Evolutionary conservation across 2,329 filamentous ascomycete genomes (phyloP).

Genomic region (Ascochyta koolunga): DNA sequence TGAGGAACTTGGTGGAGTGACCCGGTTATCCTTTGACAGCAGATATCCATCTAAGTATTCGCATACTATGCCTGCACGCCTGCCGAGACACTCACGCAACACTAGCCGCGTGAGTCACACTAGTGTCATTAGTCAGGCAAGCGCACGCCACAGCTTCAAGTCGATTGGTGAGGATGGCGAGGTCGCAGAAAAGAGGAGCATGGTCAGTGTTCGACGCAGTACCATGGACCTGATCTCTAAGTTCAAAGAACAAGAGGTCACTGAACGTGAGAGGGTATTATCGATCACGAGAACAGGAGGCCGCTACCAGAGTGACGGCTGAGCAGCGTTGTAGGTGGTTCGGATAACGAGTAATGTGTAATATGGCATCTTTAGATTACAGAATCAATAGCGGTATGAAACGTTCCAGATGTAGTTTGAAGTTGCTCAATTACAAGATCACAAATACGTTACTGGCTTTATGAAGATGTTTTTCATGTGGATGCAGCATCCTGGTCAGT

Average conservation of each 20-base stretch:
- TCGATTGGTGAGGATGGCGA: constrained; percentile 21
- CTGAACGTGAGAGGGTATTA: constrained; percentile 42
- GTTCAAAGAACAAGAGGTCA: constrained; percentile 45
- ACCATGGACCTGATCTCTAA: constrained; percentile 50
- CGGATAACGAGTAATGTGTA: neutral
- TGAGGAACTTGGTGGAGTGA: constrained; percentile 23
- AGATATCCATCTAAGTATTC: constrained; percentile 21
- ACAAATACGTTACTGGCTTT: neutral
- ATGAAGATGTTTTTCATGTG: neutral
- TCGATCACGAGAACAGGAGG: constrained; percentile 27
- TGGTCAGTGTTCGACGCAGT: constrained; percentile 47
- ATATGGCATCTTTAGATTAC: neutral
- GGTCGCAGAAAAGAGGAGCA: constrained; percentile 31
- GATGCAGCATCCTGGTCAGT: neutral
- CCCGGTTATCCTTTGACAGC: constrained; percentile 29
- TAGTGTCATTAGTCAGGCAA: constrained; percentile 27
- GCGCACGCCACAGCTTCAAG: constrained; percentile 22
- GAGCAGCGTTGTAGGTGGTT: constrained; percentile 4
- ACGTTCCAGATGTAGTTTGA: too few relatives aligned
- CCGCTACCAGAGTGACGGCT: neutral
- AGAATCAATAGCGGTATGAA: too few relatives aligned
- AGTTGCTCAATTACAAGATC: neutral
- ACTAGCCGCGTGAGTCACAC: constrained; percentile 29
- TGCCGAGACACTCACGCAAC: constrained; percentile 26
- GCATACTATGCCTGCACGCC: constrained; percentile 19